Evolutionary conservation across 306 rosid species (phyloP), one percentile per base, ranked within the genome.

Genomic region (Cucurbita pepo): DNA sequence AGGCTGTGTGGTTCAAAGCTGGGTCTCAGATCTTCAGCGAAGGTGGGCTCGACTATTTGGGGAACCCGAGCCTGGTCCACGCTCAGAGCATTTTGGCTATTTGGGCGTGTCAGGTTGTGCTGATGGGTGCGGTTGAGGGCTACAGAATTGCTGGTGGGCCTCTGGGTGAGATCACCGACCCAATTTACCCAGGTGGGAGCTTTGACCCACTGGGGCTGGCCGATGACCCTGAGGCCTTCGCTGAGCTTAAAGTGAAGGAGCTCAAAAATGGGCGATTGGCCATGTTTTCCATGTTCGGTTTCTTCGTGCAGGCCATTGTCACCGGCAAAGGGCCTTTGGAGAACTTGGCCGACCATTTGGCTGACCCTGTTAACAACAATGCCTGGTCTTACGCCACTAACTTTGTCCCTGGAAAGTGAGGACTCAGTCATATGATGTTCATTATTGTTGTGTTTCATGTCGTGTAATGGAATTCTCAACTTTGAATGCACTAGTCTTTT

Each of bases 1-100:
- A 82, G 13, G 86, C 81, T 1, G 79, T 79, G 0, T 82, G 86
- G 83, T 82, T 82, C 77, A 82, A 79, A 58, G 86, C 81, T 0
- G 81, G 81, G 1, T 65, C 81, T 4, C 86, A 82, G 3, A 82
- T 79, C 15, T 82, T 82, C 62, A 73, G 79, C 7, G 86, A 82
- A 30, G 81, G 86, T 1, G 75, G 81, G 5, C 81, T 79, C 0
- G 86, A 82, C 56, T 79, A 82, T 70, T 69, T 82, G 78, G 83
- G 79, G 7, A 80, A 80, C 77, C 83, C 79, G 4, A 75, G 73
- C 73, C 43, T 80, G 37, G 69, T 80, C 41, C 79, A 80, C 30
- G 83, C 79, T 0, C 79, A 76, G 15, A 80, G 83, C 74, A 80
- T 80, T 75, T 54, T 79, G 40, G 82, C 79, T 0, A 79, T 75